Conservation (phyloP, 2,329 filamentous ascomycete species). For the Penicillium sp. region DNA sequence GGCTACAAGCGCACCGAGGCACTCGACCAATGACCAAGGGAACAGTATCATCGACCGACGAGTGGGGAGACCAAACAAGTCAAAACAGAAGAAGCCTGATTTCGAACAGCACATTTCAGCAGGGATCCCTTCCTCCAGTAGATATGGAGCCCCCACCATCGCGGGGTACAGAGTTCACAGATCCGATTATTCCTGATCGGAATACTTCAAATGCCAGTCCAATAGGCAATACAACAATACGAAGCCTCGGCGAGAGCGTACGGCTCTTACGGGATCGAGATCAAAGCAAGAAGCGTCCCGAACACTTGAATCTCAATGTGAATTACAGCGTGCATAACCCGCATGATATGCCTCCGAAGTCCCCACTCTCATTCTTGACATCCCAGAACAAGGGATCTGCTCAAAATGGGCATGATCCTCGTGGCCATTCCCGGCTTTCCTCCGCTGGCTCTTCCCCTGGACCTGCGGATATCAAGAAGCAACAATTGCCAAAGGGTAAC, state of each 20-base stretch:
- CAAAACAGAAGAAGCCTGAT: conserved; percentile 61
- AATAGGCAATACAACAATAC: conserved; percentile 57
- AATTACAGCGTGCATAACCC: conserved; percentile 57
- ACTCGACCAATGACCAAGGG: conserved; percentile 49
- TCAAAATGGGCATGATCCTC: conserved; percentile 56
- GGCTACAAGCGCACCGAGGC: conserved; percentile 84
- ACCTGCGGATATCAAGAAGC: conserved; percentile 52
- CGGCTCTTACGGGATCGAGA: conserved; percentile 67
- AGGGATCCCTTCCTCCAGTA: conserved; percentile 34
- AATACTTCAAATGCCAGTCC: conserved; percentile 74
- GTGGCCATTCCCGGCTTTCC: conserved; percentile 78
- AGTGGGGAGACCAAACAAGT: conserved; percentile 46
- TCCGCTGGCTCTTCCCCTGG: conserved; percentile 76
- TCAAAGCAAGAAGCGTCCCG: conserved; percentile 34
- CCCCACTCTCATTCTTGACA: conserved; percentile 72
- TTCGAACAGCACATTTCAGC: conserved; percentile 51
- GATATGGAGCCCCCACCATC: conserved; percentile 66
- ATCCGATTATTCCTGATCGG: conserved; percentile 69
- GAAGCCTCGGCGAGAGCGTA: conserved; percentile 74
- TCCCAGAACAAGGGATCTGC: conserved; percentile 55
- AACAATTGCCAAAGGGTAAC: conserved; percentile 34
- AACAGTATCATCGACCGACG: conserved; percentile 40
- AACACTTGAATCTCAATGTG: conserved; percentile 60
- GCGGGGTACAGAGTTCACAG: conserved; percentile 77
- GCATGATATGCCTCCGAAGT: conserved; percentile 64